Base-by-base conservation (phyloP, 768 basidiomycete species). In the Tricholoma saponaceum region DNA sequence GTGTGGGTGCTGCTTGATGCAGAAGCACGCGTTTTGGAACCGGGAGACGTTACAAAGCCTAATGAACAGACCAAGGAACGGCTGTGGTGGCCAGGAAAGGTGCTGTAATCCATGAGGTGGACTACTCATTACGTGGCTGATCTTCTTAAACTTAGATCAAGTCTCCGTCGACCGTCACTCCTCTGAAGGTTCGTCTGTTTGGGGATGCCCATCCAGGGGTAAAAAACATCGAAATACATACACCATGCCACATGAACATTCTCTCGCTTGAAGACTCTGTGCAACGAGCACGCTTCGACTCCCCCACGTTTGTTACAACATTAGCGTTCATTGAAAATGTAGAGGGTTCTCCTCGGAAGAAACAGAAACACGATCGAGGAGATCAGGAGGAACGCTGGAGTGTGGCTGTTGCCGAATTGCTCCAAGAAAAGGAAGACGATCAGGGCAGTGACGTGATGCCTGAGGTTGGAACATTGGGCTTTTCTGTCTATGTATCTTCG, bases 11-110 rank as follows among this genome's bases (percentile, higher is more conserved):
- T 81, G 0, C 66, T 87, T 54, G 74, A 83, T 52, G 69, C 72
- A 16, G 65, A 61, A 5, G 76, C 75, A 14, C 58, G 66, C 10
- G 66, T 79, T 14, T 71, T 69, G 7, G 70, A 74, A 37, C 69
- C 65, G n/a, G 63, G 64, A 20, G 61, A 69, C 20, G 50, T 64
- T 20, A 63, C 67, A 33, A 66, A 65, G 37, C 10, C n/a, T 20
- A 35, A 30, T 20, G 47, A 52, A 47, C 43, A 54, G 28, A 66
- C 64, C 2, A 68, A 58, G 12, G 70, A 71, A 28, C 61, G 67
- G 56, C 69, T 83, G 37, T 90, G 89, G 89, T 90, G 89, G 89
- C 89, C 89, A 20, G 86, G 77, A 26, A 78, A 79, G 75, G 89
- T 89, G 64, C 61, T 74, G 70, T 50, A 23, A 59, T 56, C 58